A percentile compares a stretch with the other conserved stretches of the same genome.
These are phyloP conservation scores for Solanum raphanifolium DNA, from an alignment of 257 asterid genomes.

Conservation along the genomic window DNA sequence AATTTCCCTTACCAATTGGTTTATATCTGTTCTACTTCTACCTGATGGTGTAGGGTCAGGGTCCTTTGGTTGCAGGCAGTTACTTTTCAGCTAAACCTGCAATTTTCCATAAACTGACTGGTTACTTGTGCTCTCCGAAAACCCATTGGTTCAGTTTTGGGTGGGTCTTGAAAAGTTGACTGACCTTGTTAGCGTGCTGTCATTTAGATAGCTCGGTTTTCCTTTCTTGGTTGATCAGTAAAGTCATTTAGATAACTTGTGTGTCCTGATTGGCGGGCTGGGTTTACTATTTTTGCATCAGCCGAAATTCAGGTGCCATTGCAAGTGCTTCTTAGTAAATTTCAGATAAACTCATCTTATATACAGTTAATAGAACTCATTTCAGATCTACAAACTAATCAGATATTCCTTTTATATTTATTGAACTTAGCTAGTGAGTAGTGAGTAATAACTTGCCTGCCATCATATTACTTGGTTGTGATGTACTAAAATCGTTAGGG, in stretches of 20 bases:
- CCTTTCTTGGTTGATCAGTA: neutral
- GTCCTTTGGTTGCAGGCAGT: neutral
- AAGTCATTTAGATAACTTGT: neutral
- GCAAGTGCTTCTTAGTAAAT: neutral
- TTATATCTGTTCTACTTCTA: neutral
- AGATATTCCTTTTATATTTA: neutral
- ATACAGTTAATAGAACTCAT: neutral
- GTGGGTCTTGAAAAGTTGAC: neutral
- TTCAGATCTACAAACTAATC: neutral
- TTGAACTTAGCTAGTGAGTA: neutral
- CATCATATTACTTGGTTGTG: neutral
- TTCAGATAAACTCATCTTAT: neutral
- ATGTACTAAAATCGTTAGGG: neutral
- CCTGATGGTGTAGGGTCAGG: neutral
- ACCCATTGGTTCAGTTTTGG: neutral
- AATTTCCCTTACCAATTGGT: neutral
- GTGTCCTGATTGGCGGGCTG: neutral
- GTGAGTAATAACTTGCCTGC: neutral
- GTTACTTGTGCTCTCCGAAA: neutral
- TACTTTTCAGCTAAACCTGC: neutral
- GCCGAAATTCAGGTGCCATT: neutral
- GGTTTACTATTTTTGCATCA: neutral
- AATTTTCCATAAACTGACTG: neutral
- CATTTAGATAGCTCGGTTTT: neutral
- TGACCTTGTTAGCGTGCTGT: neutral